Conservation (phyloP, 306 rosid genomes). For the Datisca glomerata region DNA sequence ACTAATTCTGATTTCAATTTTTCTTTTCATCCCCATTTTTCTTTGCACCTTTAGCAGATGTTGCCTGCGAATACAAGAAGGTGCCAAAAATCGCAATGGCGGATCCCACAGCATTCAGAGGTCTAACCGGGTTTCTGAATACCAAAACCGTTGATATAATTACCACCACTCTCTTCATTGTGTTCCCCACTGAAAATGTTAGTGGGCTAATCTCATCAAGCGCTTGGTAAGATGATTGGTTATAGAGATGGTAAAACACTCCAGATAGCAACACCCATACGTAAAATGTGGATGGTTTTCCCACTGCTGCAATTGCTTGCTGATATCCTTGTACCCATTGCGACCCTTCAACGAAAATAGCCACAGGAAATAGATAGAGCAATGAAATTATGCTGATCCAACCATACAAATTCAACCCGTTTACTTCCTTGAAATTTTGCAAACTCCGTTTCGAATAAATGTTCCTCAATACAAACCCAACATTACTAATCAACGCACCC, state of each 20-base stretch:
- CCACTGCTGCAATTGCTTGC: slow-evolving; percentile 50
- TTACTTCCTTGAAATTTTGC: slow-evolving; percentile 67
- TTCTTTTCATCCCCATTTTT: slow-evolving; percentile 52
- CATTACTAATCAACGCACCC: slow-evolving; percentile 85
- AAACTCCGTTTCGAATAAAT: slow-evolving; percentile 76
- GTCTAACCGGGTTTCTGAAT: slow-evolving; percentile 79
- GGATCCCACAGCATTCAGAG: slow-evolving; percentile 85
- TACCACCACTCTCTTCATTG: slow-evolving; percentile 95
- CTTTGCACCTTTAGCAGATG: slow-evolving; percentile 33
- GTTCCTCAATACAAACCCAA: slow-evolving; percentile 82
- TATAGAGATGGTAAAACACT: slow-evolving; percentile 85
- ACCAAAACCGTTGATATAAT: slow-evolving; percentile 72
- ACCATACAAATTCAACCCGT: slow-evolving; percentile 84
- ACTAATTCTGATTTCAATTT: slow-evolving; percentile 10
- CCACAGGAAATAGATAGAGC: slow-evolving; percentile 72
- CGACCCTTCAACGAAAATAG: slow-evolving; percentile 77
- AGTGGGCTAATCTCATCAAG: slow-evolving; percentile 82
- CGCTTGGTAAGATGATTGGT: slow-evolving; percentile 94
- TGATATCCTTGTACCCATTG: slow-evolving; percentile 89
- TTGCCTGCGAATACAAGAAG: slow-evolving; percentile 79
- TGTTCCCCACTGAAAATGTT: slow-evolving; percentile 89
- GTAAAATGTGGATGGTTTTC: slow-evolving; percentile 59
- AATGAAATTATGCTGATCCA: slow-evolving; percentile 64
- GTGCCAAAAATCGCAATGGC: slow-evolving; percentile 87
- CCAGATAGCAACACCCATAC: slow-evolving; percentile 83